phyloP scores from a whole-genome alignment of 305 asterid genomes.

The Solanum hybrid region DNA sequence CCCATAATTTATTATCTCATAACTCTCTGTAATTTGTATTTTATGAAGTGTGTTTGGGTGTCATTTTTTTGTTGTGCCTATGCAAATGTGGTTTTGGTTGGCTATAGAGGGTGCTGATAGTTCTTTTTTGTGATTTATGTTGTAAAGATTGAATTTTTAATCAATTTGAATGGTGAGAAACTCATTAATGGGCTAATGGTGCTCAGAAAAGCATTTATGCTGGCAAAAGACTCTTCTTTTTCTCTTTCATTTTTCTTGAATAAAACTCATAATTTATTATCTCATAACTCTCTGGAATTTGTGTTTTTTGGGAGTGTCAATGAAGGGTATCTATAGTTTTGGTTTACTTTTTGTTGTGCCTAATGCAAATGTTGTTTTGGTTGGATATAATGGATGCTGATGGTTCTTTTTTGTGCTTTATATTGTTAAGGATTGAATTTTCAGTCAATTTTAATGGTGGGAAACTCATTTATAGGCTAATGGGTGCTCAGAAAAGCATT shows the following conservation, averaged over 20 bases:
- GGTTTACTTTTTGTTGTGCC: not conserved
- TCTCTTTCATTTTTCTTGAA: not conserved
- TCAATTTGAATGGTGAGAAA: conserved; percentile 12
- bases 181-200: conserved; percentile 50
- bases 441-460: conserved; percentile 8
- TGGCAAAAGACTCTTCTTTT: conserved; percentile 47
- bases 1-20: not conserved
- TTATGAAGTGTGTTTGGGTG: not conserved
- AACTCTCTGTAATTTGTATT: not conserved
- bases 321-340: not conserved
- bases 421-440: not conserved
- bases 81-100: not conserved
- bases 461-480: conserved; percentile 29
- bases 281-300: not conserved
- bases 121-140: not conserved
- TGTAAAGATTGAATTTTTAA: not conserved
- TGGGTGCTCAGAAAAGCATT: conserved; percentile 97
- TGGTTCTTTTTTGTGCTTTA: not conserved
- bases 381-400: not conserved
- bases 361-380: not conserved
- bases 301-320: not conserved
- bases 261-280: not conserved
- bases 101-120: not conserved
- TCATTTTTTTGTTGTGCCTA: not conserved
- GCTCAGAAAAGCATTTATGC: conserved; percentile 91